These are phyloP conservation scores for Euphorbia neoarborescens DNA, from an alignment of 441 rosid species.

Conservation along the genomic window DNA sequence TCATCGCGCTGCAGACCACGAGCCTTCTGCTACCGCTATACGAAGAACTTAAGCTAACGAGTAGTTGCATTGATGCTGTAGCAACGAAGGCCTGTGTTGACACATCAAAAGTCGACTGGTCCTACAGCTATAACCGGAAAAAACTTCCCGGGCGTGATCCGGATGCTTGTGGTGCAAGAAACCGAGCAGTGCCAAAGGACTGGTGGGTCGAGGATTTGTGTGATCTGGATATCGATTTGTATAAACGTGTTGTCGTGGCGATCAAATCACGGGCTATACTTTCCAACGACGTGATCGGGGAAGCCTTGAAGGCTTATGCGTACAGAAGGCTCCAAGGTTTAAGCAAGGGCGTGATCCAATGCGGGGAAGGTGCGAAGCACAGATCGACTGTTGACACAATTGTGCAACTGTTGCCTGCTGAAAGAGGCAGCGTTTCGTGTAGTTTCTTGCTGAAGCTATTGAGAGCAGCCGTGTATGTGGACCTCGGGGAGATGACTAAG, in stretches of 20 bases:
- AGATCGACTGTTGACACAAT: slow-evolving; percentile 47
- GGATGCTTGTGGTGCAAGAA: slow-evolving; percentile 30
- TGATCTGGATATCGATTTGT: slow-evolving; percentile 60
- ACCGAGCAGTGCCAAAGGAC: slow-evolving; percentile 56
- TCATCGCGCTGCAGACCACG: slow-evolving; percentile 61
- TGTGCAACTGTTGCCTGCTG: slow-evolving; percentile 49
- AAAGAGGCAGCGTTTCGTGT: slow-evolving; percentile 61
- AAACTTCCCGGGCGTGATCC: slow-evolving; percentile 40
- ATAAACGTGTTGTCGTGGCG: slow-evolving; percentile 42
- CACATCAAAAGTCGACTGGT: slow-evolving; percentile 69
- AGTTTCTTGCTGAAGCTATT: slow-evolving; percentile 67
- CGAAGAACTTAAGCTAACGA: slow-evolving; percentile 52
- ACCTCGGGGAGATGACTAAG: slow-evolving; percentile 40
- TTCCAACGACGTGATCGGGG: slow-evolving; percentile 54
- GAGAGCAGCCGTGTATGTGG: slow-evolving; percentile 48
- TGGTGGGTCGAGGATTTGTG: slow-evolving; percentile 92
- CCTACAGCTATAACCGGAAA: slow-evolving; percentile 60
- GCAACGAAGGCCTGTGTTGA: slow-evolving; percentile 55
- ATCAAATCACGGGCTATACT: slow-evolving; percentile 40
- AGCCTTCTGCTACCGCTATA: slow-evolving; percentile 43
- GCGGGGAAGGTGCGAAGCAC: slow-evolving; percentile 43
- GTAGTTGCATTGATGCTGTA: slow-evolving; percentile 56
- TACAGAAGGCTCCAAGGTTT: slow-evolving; percentile 60
- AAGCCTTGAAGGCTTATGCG: slow-evolving; percentile 73
- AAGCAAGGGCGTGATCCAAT: slow-evolving; percentile 39